Evolutionary conservation across 371 early-diverging fungal species (phyloP).

Genomic region (Saksenaea oblongispora): DNA sequence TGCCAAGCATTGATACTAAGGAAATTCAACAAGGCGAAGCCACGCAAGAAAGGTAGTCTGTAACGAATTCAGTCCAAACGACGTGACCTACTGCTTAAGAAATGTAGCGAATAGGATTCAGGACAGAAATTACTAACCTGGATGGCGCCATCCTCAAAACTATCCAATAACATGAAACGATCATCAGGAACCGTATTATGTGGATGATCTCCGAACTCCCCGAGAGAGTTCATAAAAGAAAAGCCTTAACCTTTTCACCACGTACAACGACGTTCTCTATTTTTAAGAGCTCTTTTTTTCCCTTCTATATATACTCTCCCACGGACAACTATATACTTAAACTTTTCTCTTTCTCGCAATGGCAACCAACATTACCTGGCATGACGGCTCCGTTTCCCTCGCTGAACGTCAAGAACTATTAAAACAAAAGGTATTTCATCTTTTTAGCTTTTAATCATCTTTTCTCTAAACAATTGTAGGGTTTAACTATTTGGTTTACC

Average conservation of each 20-base stretch:
- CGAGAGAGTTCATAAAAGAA: background rate
- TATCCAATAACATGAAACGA: background rate
- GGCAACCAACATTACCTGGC: constrained; percentile 92
- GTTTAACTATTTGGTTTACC: constrained; percentile 90
- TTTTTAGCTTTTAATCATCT: background rate
- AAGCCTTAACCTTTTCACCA: background rate
- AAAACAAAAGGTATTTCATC: constrained; percentile 64
- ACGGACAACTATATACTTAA: background rate
- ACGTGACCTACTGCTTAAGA: background rate
- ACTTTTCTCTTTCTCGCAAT: constrained; percentile 19
- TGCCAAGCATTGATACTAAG: too few relatives aligned
- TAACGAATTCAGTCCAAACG: background rate
- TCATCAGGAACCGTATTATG: background rate
- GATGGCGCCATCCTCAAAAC: background rate
- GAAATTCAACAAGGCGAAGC: too few relatives aligned
- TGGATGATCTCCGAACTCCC: background rate
- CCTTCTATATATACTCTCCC: background rate
- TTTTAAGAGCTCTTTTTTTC: background rate
- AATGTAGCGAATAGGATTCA: background rate
- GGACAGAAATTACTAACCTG: background rate
- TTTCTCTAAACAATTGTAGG: constrained; percentile 39
- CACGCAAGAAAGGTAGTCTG: background rate
- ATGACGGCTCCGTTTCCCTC: constrained; percentile 75
- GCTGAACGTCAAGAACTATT: constrained; percentile 74
- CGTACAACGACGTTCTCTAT: background rate